Evolutionary conservation across 1,284 basidiomycete genomes (phyloP).

Genomic region (Cystobasidiaceae sp.): DNA sequence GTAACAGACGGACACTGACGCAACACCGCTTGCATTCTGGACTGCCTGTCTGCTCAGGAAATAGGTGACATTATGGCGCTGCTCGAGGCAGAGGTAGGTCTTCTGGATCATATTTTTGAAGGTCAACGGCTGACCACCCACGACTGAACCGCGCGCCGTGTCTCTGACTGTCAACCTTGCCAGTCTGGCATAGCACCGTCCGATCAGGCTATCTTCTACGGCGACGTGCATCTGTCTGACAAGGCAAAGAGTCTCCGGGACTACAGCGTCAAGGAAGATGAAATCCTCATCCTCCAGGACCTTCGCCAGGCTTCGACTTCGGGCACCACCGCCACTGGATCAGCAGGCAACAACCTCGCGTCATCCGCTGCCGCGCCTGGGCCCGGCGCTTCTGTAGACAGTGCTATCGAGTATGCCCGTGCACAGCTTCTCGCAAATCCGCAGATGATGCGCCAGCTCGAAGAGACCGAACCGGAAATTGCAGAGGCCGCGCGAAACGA

Average conservation of each 20-base stretch:
- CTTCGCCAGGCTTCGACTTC: conserved; percentile 1
- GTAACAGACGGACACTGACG: no score
- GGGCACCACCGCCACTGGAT: not conserved
- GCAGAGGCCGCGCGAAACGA: conserved; percentile 64
- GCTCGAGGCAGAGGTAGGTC: conserved; percentile 76
- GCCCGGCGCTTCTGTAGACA: conserved; percentile 42
- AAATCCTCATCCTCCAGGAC: conserved; percentile 57
- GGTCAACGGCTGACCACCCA: not conserved
- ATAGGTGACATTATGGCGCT: conserved; percentile 82
- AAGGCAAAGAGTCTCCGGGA: conserved; percentile 62
- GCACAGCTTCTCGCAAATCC: conserved; percentile 81
- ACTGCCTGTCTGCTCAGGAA: conserved; percentile 60
- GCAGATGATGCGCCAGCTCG: conserved; percentile 66
- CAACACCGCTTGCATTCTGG: no score
- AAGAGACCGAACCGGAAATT: conserved; percentile 71
- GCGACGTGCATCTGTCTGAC: conserved; percentile 60
- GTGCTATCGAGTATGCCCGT: conserved; percentile 77
- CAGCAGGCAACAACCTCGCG: not conserved
- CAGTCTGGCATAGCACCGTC: conserved; percentile 63
- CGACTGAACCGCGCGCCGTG: no score
- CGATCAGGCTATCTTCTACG: conserved; percentile 66
- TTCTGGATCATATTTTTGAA: not conserved
- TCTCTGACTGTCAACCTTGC: no score
- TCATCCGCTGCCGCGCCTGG: not conserved
- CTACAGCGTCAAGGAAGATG: conserved; percentile 59